These are phyloP conservation scores for Botryotinia convoluta DNA, from an alignment of 2,329 filamentous ascomycete species.

Conservation along the genomic window DNA sequence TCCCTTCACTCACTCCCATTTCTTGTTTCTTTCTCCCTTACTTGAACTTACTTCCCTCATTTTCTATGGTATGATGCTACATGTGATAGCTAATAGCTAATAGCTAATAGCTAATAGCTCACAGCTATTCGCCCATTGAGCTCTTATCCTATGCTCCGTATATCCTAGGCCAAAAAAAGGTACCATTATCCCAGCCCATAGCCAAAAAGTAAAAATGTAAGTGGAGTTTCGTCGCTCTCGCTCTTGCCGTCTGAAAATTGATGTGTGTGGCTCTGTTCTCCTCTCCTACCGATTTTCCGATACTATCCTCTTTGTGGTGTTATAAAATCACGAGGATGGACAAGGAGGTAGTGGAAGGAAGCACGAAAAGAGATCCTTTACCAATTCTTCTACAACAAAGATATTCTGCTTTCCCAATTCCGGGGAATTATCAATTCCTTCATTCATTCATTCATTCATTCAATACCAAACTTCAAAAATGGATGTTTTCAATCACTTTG, in stretches of 20 bases:
- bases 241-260: constrained; percentile 8
- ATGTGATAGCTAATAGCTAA: neutral
- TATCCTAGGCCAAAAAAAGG: neutral
- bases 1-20: neutral
- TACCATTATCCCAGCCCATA: neutral
- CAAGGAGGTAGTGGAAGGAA: constrained; percentile 15
- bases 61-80: neutral
- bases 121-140: neutral
- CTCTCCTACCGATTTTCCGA: neutral
- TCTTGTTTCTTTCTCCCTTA: neutral
- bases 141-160: neutral
- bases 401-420: neutral
- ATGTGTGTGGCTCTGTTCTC: neutral
- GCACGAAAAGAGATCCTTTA: neutral
- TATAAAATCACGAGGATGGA: constrained; percentile 4
- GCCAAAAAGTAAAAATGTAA: neutral
- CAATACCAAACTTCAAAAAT: too few relatives aligned
- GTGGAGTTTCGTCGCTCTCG: neutral
- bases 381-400: neutral
- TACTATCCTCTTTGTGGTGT: constrained; percentile 10
- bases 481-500: neutral
- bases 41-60: neutral
- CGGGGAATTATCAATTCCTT: neutral
- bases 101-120: neutral
- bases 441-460: neutral